phyloP scores from a whole-genome alignment of 768 basidiomycete species.

The Strobilomyces echinocephalus region DNA sequence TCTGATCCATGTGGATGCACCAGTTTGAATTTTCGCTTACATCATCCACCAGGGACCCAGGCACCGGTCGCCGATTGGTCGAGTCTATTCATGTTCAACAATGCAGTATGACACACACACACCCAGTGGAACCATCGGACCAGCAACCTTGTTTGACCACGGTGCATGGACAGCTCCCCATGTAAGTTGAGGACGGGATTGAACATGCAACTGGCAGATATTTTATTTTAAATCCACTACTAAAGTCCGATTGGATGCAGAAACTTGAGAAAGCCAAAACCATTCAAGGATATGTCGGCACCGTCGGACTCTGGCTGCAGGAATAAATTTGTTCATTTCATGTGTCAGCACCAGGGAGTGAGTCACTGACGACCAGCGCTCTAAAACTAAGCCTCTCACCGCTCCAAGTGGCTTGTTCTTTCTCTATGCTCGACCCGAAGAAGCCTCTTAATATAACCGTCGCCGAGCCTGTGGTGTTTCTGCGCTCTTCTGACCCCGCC shows the following conservation, averaged over 20 bases:
- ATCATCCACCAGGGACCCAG: not conserved
- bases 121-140: no score
- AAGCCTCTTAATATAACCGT: constrained; percentile 53
- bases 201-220: no score
- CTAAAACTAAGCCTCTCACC: not conserved
- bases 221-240: no score
- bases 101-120: no score
- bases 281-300: no score
- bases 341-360: not conserved
- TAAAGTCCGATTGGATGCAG: no score
- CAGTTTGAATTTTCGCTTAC: not conserved
- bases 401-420: not conserved
- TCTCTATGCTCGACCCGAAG: constrained; percentile 26
- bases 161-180: no score
- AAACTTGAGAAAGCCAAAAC: no score
- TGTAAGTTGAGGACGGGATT: no score
- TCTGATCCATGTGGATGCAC: not conserved
- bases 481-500: constrained; percentile 50
- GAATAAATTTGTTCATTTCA: not conserved
- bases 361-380: not conserved
- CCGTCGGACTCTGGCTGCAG: no score
- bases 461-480: constrained; percentile 72
- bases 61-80: no score
- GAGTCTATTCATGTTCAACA: no score
- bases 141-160: not conserved